Conservation (phyloP, 1,139 yeast genomes). For the Protomyces lactucae-debilis region DNA sequence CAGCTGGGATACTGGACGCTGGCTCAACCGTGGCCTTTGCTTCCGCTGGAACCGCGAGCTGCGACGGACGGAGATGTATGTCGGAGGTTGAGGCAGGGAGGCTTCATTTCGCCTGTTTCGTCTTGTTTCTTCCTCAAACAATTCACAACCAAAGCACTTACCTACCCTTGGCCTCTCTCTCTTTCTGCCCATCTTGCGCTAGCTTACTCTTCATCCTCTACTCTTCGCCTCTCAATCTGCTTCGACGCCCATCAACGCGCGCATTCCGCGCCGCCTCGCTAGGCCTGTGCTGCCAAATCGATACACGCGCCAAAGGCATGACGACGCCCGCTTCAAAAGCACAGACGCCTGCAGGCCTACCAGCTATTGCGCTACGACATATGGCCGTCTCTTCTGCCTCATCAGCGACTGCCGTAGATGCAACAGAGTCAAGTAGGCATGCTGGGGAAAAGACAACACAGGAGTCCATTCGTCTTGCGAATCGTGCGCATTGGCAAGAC, state of each 20-base stretch:
- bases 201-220: too few species aligned
- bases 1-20: conserved; percentile 16
- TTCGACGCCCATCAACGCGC: background rate
- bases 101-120: too few species aligned
- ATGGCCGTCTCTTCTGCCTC: background rate
- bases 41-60: conserved; percentile 19
- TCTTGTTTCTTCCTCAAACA: too few species aligned
- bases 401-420: background rate
- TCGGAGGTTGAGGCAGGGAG: background rate
- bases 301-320: background rate
- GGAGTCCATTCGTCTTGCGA: too few species aligned
- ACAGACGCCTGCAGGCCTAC: background rate
- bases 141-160: too few species aligned
- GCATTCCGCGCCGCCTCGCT: background rate
- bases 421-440: background rate
- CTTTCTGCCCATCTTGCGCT: too few species aligned
- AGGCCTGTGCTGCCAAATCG: background rate
- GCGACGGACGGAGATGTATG: conserved; percentile 15
- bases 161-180: too few species aligned
- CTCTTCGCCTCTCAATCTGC: background rate
- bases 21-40: conserved; percentile 12
- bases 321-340: background rate
- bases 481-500: background rate
- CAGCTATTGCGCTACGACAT: background rate
- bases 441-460: background rate